Conservation (phyloP, 768 basidiomycete species). For the Leccinum truebloodii region DNA sequence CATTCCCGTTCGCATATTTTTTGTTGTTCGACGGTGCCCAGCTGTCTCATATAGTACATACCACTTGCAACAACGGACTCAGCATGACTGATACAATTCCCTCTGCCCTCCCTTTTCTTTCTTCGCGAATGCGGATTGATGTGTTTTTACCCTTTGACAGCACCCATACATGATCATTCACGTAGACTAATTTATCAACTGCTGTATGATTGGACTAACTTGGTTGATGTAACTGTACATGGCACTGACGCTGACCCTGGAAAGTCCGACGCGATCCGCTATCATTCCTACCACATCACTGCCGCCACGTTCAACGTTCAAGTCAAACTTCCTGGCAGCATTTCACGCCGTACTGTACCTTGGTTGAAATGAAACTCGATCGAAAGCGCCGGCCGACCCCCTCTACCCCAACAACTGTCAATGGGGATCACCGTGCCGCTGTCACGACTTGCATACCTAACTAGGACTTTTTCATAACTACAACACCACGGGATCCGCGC, state of each 20-base stretch:
- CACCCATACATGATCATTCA: conserved; percentile 10
- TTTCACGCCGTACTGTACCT: neutral
- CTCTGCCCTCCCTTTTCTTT: neutral
- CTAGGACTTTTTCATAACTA: too few species aligned
- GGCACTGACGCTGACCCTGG: neutral
- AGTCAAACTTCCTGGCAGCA: neutral
- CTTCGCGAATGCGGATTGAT: neutral
- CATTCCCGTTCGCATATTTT: neutral
- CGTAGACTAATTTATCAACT: conserved; percentile 24
- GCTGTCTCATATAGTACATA: neutral
- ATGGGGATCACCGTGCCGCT: neutral
- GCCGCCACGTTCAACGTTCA: too few species aligned
- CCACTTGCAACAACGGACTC: conserved; percentile 16
- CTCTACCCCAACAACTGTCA: neutral
- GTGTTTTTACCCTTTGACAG: neutral
- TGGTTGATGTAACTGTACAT: neutral
- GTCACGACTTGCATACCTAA: neutral
- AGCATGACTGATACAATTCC: conserved; percentile 1
- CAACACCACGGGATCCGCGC: too few species aligned
- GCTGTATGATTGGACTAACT: conserved; percentile 1
- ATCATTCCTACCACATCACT: neutral
- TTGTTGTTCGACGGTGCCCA: conserved; percentile 1
- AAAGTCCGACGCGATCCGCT: neutral
- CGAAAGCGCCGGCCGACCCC: neutral
- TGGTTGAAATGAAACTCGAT: neutral